Evolutionary conservation across 176 grass and related monocot genomes (phyloP).

Genomic region (Eragrostis curvula): DNA sequence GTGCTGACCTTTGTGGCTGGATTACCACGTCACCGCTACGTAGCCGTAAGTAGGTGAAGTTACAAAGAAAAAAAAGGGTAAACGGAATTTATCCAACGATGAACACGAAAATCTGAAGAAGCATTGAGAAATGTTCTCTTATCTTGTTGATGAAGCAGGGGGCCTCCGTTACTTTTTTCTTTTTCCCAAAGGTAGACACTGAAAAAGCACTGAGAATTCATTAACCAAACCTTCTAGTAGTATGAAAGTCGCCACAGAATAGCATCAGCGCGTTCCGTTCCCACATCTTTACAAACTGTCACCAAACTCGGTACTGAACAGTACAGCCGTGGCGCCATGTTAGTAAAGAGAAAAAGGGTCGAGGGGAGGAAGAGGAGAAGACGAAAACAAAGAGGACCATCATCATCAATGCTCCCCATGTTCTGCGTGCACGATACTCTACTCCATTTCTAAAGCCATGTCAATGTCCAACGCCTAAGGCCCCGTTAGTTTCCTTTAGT

Average conservation of each 20-base stretch:
- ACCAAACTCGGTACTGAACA: background rate
- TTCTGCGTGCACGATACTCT: background rate
- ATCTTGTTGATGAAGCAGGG: too few relatives aligned
- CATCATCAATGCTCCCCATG: slow-evolving; percentile 23
- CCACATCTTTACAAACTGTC: slow-evolving; percentile 29
- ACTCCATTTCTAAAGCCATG: background rate
- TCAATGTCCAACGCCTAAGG: too few relatives aligned
- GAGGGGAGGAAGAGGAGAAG: background rate
- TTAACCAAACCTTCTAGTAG: background rate
- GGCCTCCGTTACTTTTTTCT: too few relatives aligned
- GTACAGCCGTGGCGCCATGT: background rate
- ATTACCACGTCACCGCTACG: background rate
- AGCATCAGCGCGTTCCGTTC: background rate
- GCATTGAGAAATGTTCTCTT: too few relatives aligned
- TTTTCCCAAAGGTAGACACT: too few relatives aligned
- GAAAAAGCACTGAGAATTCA: background rate
- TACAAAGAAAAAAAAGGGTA: too few relatives aligned
- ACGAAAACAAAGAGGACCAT: background rate
- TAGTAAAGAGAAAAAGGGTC: background rate
- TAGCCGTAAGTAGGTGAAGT: too few relatives aligned
- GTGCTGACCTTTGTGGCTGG: slow-evolving; percentile 21
- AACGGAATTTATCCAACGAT: too few relatives aligned
- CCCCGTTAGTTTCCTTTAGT: too few relatives aligned
- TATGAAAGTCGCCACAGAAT: background rate
- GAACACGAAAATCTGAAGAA: too few relatives aligned